Percentiles rank a stretch among this genome's conserved stretches.
phyloP scores from a whole-genome alignment of 2,329 filamentous ascomycete genomes.

The Xylariaceae sp. region DNA sequence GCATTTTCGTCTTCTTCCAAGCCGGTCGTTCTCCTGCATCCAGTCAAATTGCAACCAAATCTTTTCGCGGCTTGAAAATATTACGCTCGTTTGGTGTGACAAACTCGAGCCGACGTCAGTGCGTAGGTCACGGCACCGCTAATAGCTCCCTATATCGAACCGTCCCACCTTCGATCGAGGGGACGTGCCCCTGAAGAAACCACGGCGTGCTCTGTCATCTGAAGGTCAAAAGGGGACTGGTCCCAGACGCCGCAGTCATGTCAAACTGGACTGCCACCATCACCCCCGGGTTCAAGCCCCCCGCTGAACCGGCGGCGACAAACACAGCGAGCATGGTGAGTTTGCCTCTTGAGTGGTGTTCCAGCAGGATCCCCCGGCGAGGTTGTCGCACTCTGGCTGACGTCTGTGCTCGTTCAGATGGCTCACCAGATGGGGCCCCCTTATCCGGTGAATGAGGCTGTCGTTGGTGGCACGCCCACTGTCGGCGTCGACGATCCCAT shows the following conservation, averaged over 20 bases:
- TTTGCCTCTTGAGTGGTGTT: no score
- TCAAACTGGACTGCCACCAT: slow-evolving; percentile 2
- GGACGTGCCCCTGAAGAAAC: background rate
- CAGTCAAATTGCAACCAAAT: background rate
- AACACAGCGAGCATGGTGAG: background rate
- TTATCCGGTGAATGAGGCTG: slow-evolving; percentile 11
- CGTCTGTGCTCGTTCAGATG: slow-evolving; percentile 1
- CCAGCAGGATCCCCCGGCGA: no score
- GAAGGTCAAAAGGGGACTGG: background rate
- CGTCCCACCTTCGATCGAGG: background rate
- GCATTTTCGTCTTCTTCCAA: background rate
- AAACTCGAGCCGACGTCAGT: background rate
- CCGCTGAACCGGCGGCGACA: background rate
- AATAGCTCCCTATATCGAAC: background rate
- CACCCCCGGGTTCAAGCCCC: background rate
- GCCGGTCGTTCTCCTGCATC: background rate
- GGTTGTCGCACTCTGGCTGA: background rate
- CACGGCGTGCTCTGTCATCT: background rate
- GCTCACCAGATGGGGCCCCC: slow-evolving; percentile 11
- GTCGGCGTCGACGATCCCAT: slow-evolving; percentile 16
- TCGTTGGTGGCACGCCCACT: slow-evolving; percentile 18
- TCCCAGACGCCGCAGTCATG: slow-evolving; percentile 1
- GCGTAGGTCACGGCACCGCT: background rate
- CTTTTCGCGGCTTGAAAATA: background rate
- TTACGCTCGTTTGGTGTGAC: no score